These are phyloP conservation scores for Pachyrhizus erosus DNA, from an alignment of 306 rosid genomes.

Conservation along the genomic window DNA sequence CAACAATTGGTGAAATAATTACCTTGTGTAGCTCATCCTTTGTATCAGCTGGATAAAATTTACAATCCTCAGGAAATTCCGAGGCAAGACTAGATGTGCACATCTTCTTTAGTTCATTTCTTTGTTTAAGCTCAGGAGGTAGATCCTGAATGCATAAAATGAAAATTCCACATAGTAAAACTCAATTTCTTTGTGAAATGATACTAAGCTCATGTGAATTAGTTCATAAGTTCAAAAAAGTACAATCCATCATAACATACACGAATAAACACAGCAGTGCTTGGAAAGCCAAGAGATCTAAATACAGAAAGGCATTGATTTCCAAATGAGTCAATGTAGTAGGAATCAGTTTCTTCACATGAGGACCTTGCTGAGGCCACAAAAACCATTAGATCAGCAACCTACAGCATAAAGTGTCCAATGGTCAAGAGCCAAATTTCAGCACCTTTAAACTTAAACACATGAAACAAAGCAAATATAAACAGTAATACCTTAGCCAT, in stretches of 20 bases:
- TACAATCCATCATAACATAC: conserved; percentile 60
- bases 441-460: conserved; percentile 13
- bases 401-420: conserved; percentile 53
- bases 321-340: conserved; percentile 87
- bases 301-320: conserved; percentile 90
- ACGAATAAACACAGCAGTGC: conserved; percentile 83
- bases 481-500: conserved; percentile 82
- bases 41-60: conserved; percentile 84
- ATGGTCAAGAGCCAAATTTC: conserved; percentile 30
- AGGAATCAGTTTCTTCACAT: conserved; percentile 61
- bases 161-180: conserved; percentile 15
- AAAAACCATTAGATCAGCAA: conserved; percentile 91
- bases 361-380: conserved; percentile 70
- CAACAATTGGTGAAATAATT: conserved; percentile 31
- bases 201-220: background rate
- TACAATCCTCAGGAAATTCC: conserved; percentile 93
- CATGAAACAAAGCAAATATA: background rate
- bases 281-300: conserved; percentile 92
- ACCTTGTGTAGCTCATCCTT: conserved; percentile 96
- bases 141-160: conserved; percentile 65
- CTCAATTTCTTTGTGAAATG: conserved; percentile 14
- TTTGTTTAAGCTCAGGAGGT: conserved; percentile 72
- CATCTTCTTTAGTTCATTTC: conserved; percentile 73
- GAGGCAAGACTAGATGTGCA: conserved; percentile 74
- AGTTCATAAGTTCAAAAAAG: conserved; percentile 6